These are phyloP conservation scores for Backusella psychrophila DNA, from an alignment of 192 early-diverging fungal species.

Conservation along the genomic window DNA sequence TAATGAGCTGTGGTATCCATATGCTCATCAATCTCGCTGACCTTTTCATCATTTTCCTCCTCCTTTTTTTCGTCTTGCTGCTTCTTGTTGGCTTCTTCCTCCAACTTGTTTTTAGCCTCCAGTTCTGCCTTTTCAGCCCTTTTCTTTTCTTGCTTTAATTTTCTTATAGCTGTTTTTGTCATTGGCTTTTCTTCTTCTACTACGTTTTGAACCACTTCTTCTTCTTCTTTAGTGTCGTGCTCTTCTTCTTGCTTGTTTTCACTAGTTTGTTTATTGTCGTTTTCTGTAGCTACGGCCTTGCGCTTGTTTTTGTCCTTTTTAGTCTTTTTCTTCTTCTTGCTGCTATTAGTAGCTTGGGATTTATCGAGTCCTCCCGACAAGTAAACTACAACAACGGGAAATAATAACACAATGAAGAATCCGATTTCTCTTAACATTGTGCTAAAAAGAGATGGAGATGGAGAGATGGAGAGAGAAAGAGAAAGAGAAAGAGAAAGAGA, in stretches of 20 bases:
- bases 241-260: background rate
- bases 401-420: constrained; percentile 17
- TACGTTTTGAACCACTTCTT: background rate
- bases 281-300: background rate
- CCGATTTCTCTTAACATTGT: constrained; percentile 20
- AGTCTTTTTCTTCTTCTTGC: constrained; percentile 20
- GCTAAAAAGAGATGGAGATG: background rate
- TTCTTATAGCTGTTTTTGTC: background rate
- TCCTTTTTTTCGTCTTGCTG: background rate
- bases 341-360: constrained; percentile 8
- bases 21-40: constrained; percentile 27
- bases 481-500: too few species aligned
- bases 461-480: background rate
- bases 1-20: constrained; percentile 22
- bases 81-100: background rate
- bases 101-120: background rate
- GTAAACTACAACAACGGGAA: constrained; percentile 17
- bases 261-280: background rate
- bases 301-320: constrained; percentile 1
- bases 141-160: background rate
- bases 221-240: background rate
- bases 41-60: background rate
- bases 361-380: background rate
- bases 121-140: background rate
- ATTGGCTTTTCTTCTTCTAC: background rate